Conservation (phyloP, 768 basidiomycete species). For the Boletus insuetus region DNA sequence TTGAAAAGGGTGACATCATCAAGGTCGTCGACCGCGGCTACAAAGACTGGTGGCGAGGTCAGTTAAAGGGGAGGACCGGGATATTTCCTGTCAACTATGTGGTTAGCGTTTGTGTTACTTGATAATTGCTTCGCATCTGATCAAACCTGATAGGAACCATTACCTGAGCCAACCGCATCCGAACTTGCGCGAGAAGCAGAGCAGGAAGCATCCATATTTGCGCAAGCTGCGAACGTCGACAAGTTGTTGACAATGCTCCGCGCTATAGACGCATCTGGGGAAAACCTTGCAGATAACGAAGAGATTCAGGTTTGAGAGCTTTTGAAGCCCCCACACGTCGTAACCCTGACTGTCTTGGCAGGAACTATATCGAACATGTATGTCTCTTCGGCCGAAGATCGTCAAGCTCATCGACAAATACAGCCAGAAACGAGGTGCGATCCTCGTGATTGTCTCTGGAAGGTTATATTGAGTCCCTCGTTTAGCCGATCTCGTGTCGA, state of each 20-base stretch:
- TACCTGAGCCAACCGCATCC: conserved; percentile 77
- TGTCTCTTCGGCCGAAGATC: conserved; percentile 90
- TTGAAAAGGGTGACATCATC: conserved; percentile 91
- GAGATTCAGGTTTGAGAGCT: conserved; percentile 67
- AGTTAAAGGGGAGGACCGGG: conserved; percentile 83
- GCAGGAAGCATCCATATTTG: conserved; percentile 84
- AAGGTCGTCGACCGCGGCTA: conserved; percentile 93
- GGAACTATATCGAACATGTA: conserved; percentile 88
- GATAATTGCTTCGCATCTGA: not conserved
- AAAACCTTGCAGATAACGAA: conserved; percentile 87
- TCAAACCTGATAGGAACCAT: conserved; percentile 54
- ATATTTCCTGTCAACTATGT: conserved; percentile 99
- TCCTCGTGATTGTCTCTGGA: not conserved
- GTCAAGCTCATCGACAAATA: conserved; percentile 97
- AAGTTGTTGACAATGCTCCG: conserved; percentile 72
- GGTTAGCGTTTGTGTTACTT: conserved; percentile 42
- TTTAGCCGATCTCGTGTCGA: conserved; percentile 85
- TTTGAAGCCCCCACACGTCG: not conserved
- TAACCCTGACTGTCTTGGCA: conserved; percentile 31
- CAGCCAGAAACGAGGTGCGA: conserved; percentile 79
- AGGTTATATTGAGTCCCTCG: not conserved
- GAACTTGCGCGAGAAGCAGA: conserved; percentile 83
- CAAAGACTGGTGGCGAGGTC: conserved; percentile 97
- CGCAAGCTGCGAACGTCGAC: conserved; percentile 84
- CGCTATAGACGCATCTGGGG: conserved; percentile 67